phyloP scores from a whole-genome alignment of 1,284 basidiomycete genomes.

The Cryptococcus sp. region DNA sequence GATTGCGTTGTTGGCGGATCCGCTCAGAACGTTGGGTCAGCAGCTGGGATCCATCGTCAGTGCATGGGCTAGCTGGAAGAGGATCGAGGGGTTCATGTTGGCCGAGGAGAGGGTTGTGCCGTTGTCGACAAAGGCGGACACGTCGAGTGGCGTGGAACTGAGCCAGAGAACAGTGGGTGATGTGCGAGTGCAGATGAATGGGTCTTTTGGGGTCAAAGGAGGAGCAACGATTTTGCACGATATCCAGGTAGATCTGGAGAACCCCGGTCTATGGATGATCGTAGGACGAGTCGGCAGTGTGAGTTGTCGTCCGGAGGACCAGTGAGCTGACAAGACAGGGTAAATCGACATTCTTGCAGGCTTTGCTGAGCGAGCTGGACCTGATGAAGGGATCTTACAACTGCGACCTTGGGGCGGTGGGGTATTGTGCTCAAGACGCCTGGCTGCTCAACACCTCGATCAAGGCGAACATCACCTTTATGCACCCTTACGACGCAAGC shows the following conservation, averaged over 20 bases:
- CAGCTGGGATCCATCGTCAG: slow-evolving; percentile 8
- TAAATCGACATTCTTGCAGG: slow-evolving; percentile 62
- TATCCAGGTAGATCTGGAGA: slow-evolving; percentile 55
- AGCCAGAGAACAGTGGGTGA: not conserved
- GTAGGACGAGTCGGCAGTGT: slow-evolving; percentile 18
- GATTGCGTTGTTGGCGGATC: slow-evolving; percentile 12
- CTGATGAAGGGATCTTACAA: slow-evolving; percentile 52
- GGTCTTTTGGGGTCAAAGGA: slow-evolving; percentile 45
- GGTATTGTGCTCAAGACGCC: slow-evolving; percentile 72
- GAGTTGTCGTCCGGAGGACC: not conserved
- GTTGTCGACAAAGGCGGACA: slow-evolving; percentile 50
- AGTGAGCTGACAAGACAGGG: slow-evolving; percentile 44
- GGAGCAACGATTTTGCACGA: slow-evolving; percentile 59
- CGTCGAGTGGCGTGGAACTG: slow-evolving; percentile 58
- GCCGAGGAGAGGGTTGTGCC: slow-evolving; percentile 62
- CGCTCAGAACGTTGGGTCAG: slow-evolving; percentile 16
- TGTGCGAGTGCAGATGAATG: too few species aligned
- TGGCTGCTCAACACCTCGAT: slow-evolving; percentile 58
- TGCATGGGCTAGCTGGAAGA: slow-evolving; percentile 50
- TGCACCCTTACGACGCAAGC: slow-evolving; percentile 55
- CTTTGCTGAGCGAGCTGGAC: slow-evolving; percentile 55
- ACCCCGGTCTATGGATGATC: slow-evolving; percentile 16
- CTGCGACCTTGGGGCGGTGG: slow-evolving; percentile 59
- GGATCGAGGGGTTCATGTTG: slow-evolving; percentile 68
- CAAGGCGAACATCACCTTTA: slow-evolving; percentile 58